These are phyloP conservation scores for Beauveria asiatica DNA, from an alignment of 2,329 filamentous ascomycete species.

Conservation along the genomic window DNA sequence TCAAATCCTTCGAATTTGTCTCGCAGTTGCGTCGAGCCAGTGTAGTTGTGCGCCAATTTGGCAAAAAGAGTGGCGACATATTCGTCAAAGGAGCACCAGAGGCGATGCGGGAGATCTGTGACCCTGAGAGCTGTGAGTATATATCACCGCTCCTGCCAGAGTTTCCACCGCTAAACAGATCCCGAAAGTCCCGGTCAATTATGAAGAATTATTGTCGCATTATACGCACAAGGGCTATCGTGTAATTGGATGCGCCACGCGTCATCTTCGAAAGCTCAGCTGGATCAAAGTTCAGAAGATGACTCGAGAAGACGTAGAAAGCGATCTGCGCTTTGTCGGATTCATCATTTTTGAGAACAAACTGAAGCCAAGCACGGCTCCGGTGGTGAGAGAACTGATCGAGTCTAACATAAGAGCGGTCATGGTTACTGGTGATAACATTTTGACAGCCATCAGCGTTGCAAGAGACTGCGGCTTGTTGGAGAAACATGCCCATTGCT, in stretches of 20 bases:
- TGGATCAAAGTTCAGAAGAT: constrained; percentile 96
- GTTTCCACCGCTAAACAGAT: constrained; percentile 12
- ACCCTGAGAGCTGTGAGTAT: constrained; percentile 63
- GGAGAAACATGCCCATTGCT: constrained; percentile 75
- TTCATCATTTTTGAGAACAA: constrained; percentile 99
- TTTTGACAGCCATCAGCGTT: constrained; percentile 91
- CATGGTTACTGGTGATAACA: constrained; percentile 98
- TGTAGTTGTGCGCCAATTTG: constrained; percentile 84
- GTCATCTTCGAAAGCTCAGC: constrained; percentile 76
- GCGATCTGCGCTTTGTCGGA: constrained; percentile 74
- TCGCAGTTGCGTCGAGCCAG: constrained; percentile 87
- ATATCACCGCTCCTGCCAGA: not conserved
- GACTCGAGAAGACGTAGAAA: constrained; percentile 77
- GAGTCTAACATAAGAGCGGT: constrained; percentile 78
- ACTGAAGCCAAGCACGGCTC: constrained; percentile 76
- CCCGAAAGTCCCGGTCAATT: constrained; percentile 64
- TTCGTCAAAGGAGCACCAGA: constrained; percentile 97
- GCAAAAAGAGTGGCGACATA: constrained; percentile 72
- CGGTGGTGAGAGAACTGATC: constrained; percentile 72
- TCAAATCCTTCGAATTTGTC: constrained; percentile 90
- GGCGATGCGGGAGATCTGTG: constrained; percentile 90
- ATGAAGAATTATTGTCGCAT: constrained; percentile 77
- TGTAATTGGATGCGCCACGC: constrained; percentile 91
- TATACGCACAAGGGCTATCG: constrained; percentile 96
- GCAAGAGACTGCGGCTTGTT: constrained; percentile 83